phyloP scores from a whole-genome alignment of 441 rosid species.

The Adansonia gregorii region DNA sequence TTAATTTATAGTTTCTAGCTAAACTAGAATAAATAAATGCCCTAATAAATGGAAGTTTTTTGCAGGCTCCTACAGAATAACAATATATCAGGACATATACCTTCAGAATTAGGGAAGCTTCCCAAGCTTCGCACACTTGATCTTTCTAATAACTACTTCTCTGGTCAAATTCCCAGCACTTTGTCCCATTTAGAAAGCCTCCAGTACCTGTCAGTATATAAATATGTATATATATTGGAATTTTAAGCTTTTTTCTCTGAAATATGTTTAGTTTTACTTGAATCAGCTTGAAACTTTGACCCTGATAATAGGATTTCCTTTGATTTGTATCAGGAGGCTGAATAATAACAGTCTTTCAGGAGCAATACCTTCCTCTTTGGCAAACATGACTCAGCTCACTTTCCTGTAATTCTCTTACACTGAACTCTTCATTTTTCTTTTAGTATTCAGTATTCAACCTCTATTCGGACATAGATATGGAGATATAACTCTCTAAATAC shows the following conservation, averaged over 20 bases:
- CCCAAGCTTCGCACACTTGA: constrained; percentile 81
- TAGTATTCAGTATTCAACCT: too few species aligned
- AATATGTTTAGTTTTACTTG: constrained; percentile 14
- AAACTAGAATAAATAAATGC: neutral
- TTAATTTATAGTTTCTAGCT: neutral
- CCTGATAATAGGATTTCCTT: constrained; percentile 19
- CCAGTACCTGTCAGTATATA: constrained; percentile 67
- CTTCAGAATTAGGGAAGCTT: constrained; percentile 77
- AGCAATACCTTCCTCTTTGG: constrained; percentile 68
- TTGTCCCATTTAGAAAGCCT: constrained; percentile 56
- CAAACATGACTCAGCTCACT: constrained; percentile 79
- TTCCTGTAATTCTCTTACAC: constrained; percentile 68
- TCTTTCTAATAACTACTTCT: constrained; percentile 77
- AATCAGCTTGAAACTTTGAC: constrained; percentile 13
- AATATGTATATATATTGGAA: neutral
- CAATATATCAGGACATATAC: constrained; percentile 76
- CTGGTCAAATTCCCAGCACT: constrained; percentile 64
- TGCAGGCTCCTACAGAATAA: constrained; percentile 87
- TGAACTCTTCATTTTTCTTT: neutral
- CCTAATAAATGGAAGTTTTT: constrained; percentile 27
- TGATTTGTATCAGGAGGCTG: constrained; percentile 67
- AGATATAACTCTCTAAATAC: too few species aligned
- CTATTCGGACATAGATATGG: too few species aligned
- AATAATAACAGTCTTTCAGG: constrained; percentile 84
- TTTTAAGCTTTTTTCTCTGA: constrained; percentile 18